Evolutionary conservation across 1,284 basidiomycete species (phyloP), one percentile per base, ranked within the genome.

Genomic region (Mycena citricolor): DNA sequence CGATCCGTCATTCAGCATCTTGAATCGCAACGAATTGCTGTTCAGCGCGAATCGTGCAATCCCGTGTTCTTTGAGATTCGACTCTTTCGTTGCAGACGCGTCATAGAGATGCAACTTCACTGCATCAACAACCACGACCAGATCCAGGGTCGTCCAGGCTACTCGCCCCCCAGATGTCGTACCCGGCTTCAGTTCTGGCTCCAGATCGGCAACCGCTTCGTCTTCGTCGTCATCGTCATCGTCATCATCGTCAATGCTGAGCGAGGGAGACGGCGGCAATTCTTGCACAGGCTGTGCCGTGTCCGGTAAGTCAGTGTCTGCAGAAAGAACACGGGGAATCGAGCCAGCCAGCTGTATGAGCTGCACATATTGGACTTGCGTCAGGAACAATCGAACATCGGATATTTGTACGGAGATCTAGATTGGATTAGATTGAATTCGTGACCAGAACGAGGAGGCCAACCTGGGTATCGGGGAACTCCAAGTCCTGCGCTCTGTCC

Each of bases 21-120:
- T 97, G 59, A 90, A 74, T 45, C 90, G 82, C 48, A 97, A 71
- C 30, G 77, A 84, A 47, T 83, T 90, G 49, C 86, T 80, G 49
- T 86, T 89, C 44, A 99, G 71, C 2, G 90, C 83, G 61, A 99
- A 94, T 28, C 83, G 77, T 14, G 86, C 86, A 44, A 99, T 90
- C 29, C 92, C 92, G 54, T 89, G 81, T 4, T 87, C 79, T 62
- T 83, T 80, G 43, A 95, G 65, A 52, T 77, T 79, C 11, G 70
- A 63, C 42, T 83, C 77, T 1, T 68, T 68, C 7, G 75, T 76
- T 0, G 89, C 91, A 28, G 69, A 68, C 2, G 66, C 72, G 45
- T 89, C 90, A 64, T 93, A 99, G n/a, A 99, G 72, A 61, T 97
- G 92, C n/a, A 99, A 72, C 57, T 87, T 90, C 55, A 98, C 79